Evolutionary conservation across 495 filamentous ascomycete species (phyloP), one percentile per base, ranked within the genome.

Genomic region (Neurospora sp.): DNA sequence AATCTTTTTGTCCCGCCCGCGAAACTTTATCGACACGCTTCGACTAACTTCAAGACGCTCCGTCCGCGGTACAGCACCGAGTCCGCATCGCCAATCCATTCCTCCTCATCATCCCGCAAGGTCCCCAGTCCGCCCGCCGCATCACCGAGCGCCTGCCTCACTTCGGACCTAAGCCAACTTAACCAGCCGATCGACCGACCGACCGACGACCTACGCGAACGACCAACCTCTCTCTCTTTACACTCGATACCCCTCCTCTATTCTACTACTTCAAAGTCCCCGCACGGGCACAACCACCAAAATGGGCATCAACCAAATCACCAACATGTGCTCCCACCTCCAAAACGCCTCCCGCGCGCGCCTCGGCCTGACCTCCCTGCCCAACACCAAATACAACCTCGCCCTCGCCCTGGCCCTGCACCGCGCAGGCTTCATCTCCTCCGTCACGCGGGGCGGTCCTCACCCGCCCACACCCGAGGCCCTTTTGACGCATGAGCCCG

Each of bases 301-400:
- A 72, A 98, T 98, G 96, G 97, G 94, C 79, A 90, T 99, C 84
- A 86, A 89, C 78, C 89, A 89, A 81, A 88, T 98, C 76, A 83
- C 89, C 70, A 82, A 95, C 86, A 88, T 94, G 77, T 97, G 93
- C 84, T 93, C 93, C 70, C 96, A 98, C 86, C 87, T 99, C 44
- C 94, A 97, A 84, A 99, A 99, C 85, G 92, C 92, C 77, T 91
- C 92, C 69, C 91, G 90, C 79, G 94, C 92, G 8, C 91, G 91
- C 1, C 89, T 99, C 4, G 92, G 92, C 72, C 86, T 97, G 4
- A 98, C 96, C 48, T 96, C 93, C 8, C 87, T 98, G 70, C 92
- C 93, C 59, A 89, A 89, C 82, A 91, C 88, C 41, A 94, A 93
- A 72, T 89, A 94, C 75, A 92, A 94, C 84, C 90, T 97, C 71